These are phyloP conservation scores for Pneumocystis sp. DNA, from an alignment of 1,139 yeast species.

Conservation along the genomic window DNA sequence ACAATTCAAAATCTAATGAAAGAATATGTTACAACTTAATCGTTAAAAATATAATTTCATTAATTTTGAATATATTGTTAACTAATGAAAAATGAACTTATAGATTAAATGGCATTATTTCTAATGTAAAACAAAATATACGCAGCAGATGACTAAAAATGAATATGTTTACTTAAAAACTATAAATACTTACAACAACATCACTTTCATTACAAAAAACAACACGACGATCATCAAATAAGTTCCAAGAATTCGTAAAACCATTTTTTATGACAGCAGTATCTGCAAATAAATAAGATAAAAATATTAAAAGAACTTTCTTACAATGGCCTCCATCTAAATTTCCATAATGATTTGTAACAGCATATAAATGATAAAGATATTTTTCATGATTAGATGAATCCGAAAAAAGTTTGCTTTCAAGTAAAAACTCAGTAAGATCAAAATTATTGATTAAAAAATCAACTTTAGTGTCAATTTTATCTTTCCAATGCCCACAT, in stretches of 20 bases:
- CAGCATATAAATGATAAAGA: slow-evolving; percentile 62
- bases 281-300: slow-evolving; percentile 20
- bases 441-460: slow-evolving; percentile 50
- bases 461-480: slow-evolving; percentile 46
- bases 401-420: background rate
- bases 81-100: background rate
- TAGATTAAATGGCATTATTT: background rate
- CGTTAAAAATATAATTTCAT: background rate
- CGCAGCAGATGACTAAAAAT: background rate
- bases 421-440: slow-evolving; percentile 50
- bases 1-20: background rate
- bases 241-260: slow-evolving; percentile 46
- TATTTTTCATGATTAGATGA: slow-evolving; percentile 23
- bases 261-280: slow-evolving; percentile 68
- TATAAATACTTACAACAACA: background rate
- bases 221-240: slow-evolving; percentile 58
- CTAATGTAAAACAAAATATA: background rate
- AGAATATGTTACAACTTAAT: background rate
- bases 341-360: slow-evolving; percentile 76
- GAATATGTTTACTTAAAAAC: background rate
- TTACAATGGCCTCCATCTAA: slow-evolving; percentile 68
- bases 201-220: slow-evolving; percentile 17
- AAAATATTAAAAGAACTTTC: background rate
- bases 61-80: background rate
- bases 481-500: slow-evolving; percentile 32